A percentile compares a stretch with the other conserved stretches of the same genome.
Conservation (phyloP, 257 asterid genomes). For the Nicotiana attenuata region DNA sequence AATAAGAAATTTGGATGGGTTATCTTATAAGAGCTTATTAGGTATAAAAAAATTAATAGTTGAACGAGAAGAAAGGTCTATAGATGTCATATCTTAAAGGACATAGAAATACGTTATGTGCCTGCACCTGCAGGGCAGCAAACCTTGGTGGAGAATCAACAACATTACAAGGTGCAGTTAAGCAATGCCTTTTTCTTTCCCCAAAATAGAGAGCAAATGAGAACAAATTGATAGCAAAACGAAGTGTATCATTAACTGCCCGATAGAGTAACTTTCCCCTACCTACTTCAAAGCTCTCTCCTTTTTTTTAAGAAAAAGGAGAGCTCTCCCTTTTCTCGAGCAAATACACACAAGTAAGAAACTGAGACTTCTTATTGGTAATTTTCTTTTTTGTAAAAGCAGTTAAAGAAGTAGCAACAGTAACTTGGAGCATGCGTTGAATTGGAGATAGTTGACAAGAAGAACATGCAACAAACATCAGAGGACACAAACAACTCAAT, state of each 20-base stretch:
- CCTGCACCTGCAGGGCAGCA: neutral
- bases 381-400: too few species aligned
- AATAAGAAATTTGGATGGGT: neutral
- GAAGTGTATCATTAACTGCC: too few species aligned
- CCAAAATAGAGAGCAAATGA: too few species aligned
- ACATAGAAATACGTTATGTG: neutral
- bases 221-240: too few species aligned
- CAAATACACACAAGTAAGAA: too few species aligned
- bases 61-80: neutral
- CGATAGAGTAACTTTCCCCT: too few species aligned
- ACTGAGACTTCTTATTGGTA: too few species aligned
- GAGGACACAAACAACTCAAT: neutral
- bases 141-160: neutral
- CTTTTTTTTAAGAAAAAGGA: too few species aligned
- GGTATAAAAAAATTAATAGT: neutral
- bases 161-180: neutral
- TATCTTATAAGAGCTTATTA: neutral
- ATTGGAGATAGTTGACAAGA: neutral
- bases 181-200: too few species aligned
- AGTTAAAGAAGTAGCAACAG: too few species aligned
- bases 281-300: too few species aligned
- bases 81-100: neutral
- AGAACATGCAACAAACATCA: neutral
- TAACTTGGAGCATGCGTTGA: neutral
- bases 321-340: too few species aligned